Percentiles rank a stretch among this genome's conserved stretches.
Conservation (phyloP, 495 filamentous ascomycete species). For the Letharia lupina region DNA sequence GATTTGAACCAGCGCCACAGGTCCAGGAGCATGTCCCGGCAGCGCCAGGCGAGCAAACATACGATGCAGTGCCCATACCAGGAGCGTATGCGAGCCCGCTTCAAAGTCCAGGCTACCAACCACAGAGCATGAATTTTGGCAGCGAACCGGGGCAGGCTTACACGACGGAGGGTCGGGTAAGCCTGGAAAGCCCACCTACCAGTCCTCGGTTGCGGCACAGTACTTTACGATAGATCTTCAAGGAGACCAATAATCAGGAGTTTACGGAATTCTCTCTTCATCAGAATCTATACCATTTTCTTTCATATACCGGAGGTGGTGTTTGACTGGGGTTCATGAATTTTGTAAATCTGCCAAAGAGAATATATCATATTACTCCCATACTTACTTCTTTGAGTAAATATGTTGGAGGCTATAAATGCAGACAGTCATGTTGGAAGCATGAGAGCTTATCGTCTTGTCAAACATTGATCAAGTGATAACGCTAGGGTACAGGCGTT, state of each 20-base stretch:
- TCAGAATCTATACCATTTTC: slow-evolving; percentile 24
- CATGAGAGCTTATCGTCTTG: neutral
- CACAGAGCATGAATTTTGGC: slow-evolving; percentile 24
- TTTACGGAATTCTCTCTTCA: neutral
- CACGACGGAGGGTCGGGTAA: slow-evolving; percentile 31
- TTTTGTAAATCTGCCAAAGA: slow-evolving; percentile 5
- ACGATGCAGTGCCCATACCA: slow-evolving; percentile 46
- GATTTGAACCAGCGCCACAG: slow-evolving; percentile 38
- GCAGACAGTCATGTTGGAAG: neutral
- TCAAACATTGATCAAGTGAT: neutral
- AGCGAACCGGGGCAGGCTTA: slow-evolving; percentile 29
- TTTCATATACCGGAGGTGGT: slow-evolving; percentile 19
- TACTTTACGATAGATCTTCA: slow-evolving; percentile 18
- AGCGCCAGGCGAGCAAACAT: slow-evolving; percentile 44
- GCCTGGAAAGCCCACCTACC: slow-evolving; percentile 30
- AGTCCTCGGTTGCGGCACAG: slow-evolving; percentile 30
- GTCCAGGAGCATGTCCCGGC: slow-evolving; percentile 36
- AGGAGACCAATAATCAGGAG: neutral
- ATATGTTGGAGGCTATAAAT: neutral
- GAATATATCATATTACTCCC: neutral
- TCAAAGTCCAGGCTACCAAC: slow-evolving; percentile 28
- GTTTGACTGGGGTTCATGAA: neutral
- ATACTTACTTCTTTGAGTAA: neutral
- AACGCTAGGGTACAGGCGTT: neutral
- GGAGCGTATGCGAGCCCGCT: slow-evolving; percentile 42